Base-by-base conservation (phyloP, 495 filamentous ascomycete species). In the Xylaria intraflava region DNA sequence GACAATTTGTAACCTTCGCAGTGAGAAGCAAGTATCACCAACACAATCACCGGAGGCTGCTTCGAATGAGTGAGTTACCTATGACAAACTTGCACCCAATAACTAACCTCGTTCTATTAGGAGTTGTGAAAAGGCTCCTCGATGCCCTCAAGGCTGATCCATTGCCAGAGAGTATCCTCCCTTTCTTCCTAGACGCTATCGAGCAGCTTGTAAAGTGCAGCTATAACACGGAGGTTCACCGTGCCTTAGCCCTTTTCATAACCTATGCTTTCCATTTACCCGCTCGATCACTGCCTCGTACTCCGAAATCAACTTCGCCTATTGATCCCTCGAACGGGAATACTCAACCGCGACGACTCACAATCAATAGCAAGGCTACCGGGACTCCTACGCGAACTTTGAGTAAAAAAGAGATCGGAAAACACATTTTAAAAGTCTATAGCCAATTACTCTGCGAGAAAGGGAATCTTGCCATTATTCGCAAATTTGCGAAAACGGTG, bases 401-500 rank as follows among this genome's bases (percentile, higher is more conserved):
- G 35, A 72, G 71, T 14, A 80, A 78, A 55, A 75, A 77, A 56
- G 77, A 90, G 46, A 70, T 95, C 40, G 90, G 89, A 8, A 73
- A 84, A 33, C 82, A 81, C 54, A 79, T 96, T 49, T 71, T 98
- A 36, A 83, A 85, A 55, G 81, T 96, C 73, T 94, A 94, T 61
- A 74, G 86, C n/a, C 74, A 86, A 29, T 69, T 95, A 2, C 73
- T 97, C n/a, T 95, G 89, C 59, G 82, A 87, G 47, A 80, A 82
- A 57, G 73, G 75, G 35, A 87, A 85, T 55, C 67, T 73, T 12
- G 69, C 63, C n/a, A 84, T 84, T 31, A 83, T 96, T 46, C 82
- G 81, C 61, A 92, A 88, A 60, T 98, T 98, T 72, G 89, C 92
- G 14, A 89, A 85, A 70, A 93, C 90, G 1, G 92, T 97, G 3